These are phyloP conservation scores for Calycina herbarum DNA, from an alignment of 2,329 filamentous ascomycete species.

Conservation along the genomic window DNA sequence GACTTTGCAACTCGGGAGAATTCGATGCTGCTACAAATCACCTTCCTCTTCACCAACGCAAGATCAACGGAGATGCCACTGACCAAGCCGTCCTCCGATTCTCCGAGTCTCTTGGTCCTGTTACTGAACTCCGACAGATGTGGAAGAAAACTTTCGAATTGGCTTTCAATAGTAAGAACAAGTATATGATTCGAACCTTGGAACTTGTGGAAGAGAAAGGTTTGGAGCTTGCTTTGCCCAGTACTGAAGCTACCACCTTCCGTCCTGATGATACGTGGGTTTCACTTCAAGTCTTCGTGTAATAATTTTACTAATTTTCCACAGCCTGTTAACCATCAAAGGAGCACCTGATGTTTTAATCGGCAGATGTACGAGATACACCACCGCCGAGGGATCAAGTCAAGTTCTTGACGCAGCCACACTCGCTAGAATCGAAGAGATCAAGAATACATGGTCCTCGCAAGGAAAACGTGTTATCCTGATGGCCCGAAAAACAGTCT, in stretches of 20 bases:
- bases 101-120: constrained; percentile 62
- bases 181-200: constrained; percentile 72
- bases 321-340: constrained; percentile 67
- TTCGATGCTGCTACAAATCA: constrained; percentile 67
- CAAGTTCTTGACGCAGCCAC: constrained; percentile 49
- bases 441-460: constrained; percentile 69
- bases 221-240: constrained; percentile 42
- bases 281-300: neutral
- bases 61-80: constrained; percentile 73
- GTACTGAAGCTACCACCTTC: constrained; percentile 34
- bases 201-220: constrained; percentile 44
- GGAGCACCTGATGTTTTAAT: constrained; percentile 76
- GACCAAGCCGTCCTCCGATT: constrained; percentile 74
- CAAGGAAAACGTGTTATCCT: constrained; percentile 68
- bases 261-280: constrained; percentile 33
- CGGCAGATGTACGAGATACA: constrained; percentile 57
- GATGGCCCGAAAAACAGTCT: constrained; percentile 60
- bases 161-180: constrained; percentile 81
- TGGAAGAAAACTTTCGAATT: constrained; percentile 69
- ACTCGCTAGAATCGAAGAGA: constrained; percentile 50
- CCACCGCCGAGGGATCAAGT: constrained; percentile 55
- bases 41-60: constrained; percentile 58
- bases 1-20: constrained; percentile 73
- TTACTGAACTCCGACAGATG: constrained; percentile 57
- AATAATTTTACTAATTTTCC: constrained; percentile 18